phyloP scores from a whole-genome alignment of 2,329 filamentous ascomycete genomes.

The Ophiostoma sp. region DNA sequence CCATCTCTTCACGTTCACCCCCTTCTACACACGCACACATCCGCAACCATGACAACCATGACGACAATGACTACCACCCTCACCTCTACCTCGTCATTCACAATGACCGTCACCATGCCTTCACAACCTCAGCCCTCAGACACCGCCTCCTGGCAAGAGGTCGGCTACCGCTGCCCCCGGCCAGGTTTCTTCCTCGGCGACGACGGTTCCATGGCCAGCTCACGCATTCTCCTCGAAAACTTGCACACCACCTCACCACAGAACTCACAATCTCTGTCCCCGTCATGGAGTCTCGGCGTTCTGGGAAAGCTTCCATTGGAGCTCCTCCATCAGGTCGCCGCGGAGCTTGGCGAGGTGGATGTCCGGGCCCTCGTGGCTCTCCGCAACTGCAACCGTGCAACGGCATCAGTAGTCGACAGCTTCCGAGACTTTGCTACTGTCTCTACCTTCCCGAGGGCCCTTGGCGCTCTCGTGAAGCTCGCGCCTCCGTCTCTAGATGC shows the following conservation, averaged over 20 bases:
- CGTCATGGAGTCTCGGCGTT: conserved; percentile 22
- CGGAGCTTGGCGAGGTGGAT: conserved; percentile 23
- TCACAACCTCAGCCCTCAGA: conserved; percentile 10
- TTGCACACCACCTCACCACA: neutral
- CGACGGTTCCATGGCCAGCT: conserved; percentile 23
- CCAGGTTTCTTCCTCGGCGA: conserved; percentile 28
- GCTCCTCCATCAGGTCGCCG: conserved; percentile 24
- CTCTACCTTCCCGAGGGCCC: conserved; percentile 25
- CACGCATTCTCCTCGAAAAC: conserved; percentile 15
- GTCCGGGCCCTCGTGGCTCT: conserved; percentile 23
- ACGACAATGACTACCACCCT: neutral
- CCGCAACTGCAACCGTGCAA: conserved; percentile 25
- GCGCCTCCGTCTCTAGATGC: neutral
- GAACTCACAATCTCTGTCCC: neutral
- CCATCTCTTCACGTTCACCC: neutral
- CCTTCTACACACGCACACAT: neutral
- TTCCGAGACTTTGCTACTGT: conserved; percentile 25
- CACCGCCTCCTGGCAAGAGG: conserved; percentile 24
- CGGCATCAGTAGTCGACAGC: conserved; percentile 23
- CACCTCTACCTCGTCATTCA: neutral
- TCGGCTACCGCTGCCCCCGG: conserved; percentile 25
- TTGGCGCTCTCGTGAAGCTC: conserved; percentile 22
- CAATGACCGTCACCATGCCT: neutral
- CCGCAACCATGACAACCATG: conserved; percentile 1
- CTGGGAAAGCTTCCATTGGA: conserved; percentile 24